phyloP scores from a whole-genome alignment of 2,329 filamentous ascomycete species.

The Clarireedia sp. region DNA sequence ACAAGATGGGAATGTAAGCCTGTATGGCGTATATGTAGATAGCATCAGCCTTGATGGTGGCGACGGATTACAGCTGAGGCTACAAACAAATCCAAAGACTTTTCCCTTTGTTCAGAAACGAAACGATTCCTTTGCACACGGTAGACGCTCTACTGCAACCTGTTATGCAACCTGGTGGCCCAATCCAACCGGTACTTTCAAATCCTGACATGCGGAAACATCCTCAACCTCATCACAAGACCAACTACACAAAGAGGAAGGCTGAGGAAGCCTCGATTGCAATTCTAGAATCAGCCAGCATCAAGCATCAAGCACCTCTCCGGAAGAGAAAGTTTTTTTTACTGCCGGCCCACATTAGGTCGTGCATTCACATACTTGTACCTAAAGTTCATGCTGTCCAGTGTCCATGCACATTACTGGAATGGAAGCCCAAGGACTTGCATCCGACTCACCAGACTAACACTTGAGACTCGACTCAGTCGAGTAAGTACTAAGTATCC shows the following conservation, averaged over 20 bases:
- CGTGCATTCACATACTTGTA: not conserved
- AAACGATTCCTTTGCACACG: not conserved
- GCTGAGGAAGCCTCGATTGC: not conserved
- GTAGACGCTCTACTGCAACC: not conserved
- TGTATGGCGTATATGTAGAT: constrained; percentile 9
- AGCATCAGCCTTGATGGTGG: not conserved
- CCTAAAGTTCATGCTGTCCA: not conserved
- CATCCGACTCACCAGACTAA: too few species aligned
- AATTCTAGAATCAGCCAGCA: not conserved
- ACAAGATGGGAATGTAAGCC: not conserved
- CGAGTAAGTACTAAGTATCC: not conserved
- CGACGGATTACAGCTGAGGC: constrained; percentile 4
- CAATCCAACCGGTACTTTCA: not conserved
- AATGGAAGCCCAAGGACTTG: constrained; percentile 6
- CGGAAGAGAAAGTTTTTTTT: not conserved
- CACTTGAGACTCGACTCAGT: not conserved
- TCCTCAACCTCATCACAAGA: constrained; percentile 5
- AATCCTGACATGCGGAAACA: constrained; percentile 3
- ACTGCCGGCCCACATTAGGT: constrained; percentile 3
- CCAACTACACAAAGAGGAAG: constrained; percentile 6
- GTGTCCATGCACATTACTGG: not conserved
- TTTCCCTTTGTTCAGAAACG: not conserved
- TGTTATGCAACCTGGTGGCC: constrained; percentile 5
- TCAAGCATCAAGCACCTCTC: not conserved
- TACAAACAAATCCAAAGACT: not conserved